phyloP scores from a whole-genome alignment of 345 rosid genomes.

The Pugionium dolabratum region DNA sequence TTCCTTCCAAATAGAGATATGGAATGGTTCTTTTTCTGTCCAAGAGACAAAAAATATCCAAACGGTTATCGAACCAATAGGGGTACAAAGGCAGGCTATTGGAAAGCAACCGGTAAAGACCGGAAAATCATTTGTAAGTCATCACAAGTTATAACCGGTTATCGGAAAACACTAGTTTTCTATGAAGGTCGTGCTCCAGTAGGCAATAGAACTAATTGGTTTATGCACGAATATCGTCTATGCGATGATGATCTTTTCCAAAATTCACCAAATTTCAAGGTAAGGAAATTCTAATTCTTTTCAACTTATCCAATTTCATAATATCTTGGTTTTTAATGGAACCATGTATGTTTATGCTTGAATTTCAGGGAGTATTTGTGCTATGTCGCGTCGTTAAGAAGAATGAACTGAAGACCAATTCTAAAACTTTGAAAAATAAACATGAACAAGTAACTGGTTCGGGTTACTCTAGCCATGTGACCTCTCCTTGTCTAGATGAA shows the following conservation, averaged over 20 bases:
- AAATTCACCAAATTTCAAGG: conserved; percentile 58
- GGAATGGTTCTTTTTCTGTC: conserved; percentile 59
- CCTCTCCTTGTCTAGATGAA: conserved; percentile 49
- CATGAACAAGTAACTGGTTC: conserved; percentile 52
- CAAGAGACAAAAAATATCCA: conserved; percentile 38
- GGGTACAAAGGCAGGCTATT: conserved; percentile 41
- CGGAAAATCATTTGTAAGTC: conserved; percentile 46
- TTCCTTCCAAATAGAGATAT: conserved; percentile 74
- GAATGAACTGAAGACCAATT: conserved; percentile 54
- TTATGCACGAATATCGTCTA: conserved; percentile 41
- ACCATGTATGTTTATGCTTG: not conserved
- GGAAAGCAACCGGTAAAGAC: conserved; percentile 44
- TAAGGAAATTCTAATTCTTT: conserved; percentile 19
- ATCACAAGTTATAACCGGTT: conserved; percentile 8
- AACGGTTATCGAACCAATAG: conserved; percentile 39
- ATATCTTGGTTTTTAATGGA: not conserved
- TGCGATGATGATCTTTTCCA: conserved; percentile 37
- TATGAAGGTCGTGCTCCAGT: conserved; percentile 41
- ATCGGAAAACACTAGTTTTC: conserved; percentile 38
- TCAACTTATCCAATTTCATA: not conserved
- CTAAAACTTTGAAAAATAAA: conserved; percentile 45
- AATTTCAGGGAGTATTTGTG: conserved; percentile 65
- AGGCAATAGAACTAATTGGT: conserved; percentile 36
- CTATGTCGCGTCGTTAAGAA: conserved; percentile 74
- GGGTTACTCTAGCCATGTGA: conserved; percentile 50